Base-by-base conservation (phyloP, 2,329 filamentous ascomycete species). In the Lachnum nothofagi region DNA sequence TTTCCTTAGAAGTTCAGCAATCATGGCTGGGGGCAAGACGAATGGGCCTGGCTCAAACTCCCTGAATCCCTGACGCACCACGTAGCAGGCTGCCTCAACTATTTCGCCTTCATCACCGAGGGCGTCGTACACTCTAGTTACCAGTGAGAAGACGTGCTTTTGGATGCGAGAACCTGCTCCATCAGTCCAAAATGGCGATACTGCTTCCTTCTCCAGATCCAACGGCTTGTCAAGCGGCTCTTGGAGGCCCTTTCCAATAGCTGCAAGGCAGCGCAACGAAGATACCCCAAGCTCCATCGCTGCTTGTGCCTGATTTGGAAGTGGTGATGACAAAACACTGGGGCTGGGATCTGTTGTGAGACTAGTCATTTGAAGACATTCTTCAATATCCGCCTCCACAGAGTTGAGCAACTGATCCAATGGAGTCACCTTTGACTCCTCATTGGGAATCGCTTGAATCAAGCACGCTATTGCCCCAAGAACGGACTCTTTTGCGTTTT, bases 11-110 rank as follows among this genome's bases (percentile, higher is more conserved):
- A 86, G 85, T 35, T 80, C 73, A 9, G 82, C 79, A n/a, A 87
- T 79, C 54, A 81, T 74, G 0, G 75, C 70, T 0, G 85, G 74
- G 2, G 83, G 77, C 52, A 94, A 80, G 7, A 91, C 86, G 59
- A 93, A 91, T 1, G 87, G 85, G 0, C 88, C 88, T 3, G 85
- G 79, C 22, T 82, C 78, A 0, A 75, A 77, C 65, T 94, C 88
- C 1, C 83, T 83, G 60, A 91, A 91, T 0, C 88, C 88, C 17
- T 82, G 78, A 34, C 83, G 80, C 42, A 91, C 74, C 41, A 91
- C 79, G 49, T 75, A 76, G 67, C 88, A 93, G 27, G 84, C 80
- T 3, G 80, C 75, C 60, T 91, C 86, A 19, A 85, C 76, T 9
- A 88, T 77, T 56, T 91, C 88, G 19, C 80, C 77, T 49, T 78